phyloP scores from a whole-genome alignment of 176 grass and related monocot species.

The Cymbopogon citratus region DNA sequence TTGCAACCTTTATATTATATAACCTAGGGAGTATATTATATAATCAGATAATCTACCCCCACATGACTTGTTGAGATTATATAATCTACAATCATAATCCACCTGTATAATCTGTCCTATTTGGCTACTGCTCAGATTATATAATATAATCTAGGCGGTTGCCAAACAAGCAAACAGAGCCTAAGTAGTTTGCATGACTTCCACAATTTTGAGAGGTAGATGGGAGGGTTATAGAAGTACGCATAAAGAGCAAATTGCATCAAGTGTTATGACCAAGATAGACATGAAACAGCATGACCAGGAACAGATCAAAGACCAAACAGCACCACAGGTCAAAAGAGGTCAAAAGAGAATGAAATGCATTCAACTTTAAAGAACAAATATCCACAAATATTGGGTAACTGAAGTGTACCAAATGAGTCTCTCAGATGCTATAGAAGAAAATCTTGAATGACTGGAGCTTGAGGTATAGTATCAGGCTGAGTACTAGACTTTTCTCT shows the following conservation, averaged over 20 bases:
- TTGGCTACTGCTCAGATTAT: background rate
- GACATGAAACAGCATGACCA: constrained; percentile 6
- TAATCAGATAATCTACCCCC: too few relatives aligned
- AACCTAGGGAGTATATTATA: too few relatives aligned
- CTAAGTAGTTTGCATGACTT: background rate
- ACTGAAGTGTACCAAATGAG: constrained; percentile 28
- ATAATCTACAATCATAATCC: background rate
- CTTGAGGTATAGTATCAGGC: constrained; percentile 36
- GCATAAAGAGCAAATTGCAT: constrained; percentile 12
- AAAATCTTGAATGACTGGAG: constrained; percentile 82
- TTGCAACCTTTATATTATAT: too few relatives aligned
- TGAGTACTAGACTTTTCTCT: constrained; percentile 42
- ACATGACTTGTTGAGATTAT: background rate
- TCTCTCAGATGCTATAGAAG: constrained; percentile 53
- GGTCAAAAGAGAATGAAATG: background rate
- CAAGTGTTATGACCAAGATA: background rate
- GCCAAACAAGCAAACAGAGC: background rate
- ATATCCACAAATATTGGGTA: constrained; percentile 19
- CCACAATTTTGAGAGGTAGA: background rate
- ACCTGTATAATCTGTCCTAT: background rate
- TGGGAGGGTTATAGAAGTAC: background rate
- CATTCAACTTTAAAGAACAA: background rate
- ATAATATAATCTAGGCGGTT: background rate
- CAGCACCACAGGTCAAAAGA: background rate
- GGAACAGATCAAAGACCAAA: constrained; percentile 26